Conservation (phyloP, 495 filamentous ascomycete genomes). For the Aspergillus mulundensis region DNA sequence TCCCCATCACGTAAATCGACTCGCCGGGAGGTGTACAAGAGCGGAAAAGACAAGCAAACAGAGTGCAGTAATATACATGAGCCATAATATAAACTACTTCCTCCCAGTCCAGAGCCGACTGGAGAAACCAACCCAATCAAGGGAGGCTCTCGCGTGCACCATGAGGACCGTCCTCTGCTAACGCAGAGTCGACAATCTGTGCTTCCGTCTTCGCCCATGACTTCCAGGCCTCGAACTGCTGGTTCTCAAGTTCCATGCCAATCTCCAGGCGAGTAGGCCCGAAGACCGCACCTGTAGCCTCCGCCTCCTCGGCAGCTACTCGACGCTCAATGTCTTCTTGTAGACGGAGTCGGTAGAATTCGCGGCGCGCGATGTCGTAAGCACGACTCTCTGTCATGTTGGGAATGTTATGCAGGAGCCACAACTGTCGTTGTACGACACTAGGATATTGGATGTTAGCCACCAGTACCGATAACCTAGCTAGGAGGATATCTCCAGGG, state of each 20-base stretch:
- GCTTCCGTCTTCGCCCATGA: conserved; percentile 63
- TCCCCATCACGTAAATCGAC: not conserved
- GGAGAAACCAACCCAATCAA: not conserved
- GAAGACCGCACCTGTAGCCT: conserved; percentile 80
- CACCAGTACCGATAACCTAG: not conserved
- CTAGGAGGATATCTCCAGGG: not conserved
- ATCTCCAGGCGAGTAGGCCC: conserved; percentile 68
- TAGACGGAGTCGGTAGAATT: conserved; percentile 84
- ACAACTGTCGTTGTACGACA: conserved; percentile 89
- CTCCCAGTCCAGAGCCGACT: not conserved
- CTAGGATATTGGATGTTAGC: conserved; percentile 32
- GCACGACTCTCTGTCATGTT: conserved; percentile 58
- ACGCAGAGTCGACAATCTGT: conserved; percentile 28
- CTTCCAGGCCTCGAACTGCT: conserved; percentile 76
- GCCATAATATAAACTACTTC: conserved; percentile 14
- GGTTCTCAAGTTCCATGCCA: conserved; percentile 78
- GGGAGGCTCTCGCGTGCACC: not conserved
- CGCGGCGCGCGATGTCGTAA: conserved; percentile 84
- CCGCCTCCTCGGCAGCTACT: conserved; percentile 84
- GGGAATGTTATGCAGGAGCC: conserved; percentile 65
- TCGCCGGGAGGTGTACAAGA: not conserved
- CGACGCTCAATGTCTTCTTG: conserved; percentile 77
- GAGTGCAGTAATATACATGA: conserved; percentile 35
- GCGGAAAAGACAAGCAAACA: conserved; percentile 7
- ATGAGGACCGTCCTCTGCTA: conserved; percentile 24